phyloP scores from a whole-genome alignment of 106 monocot species.

The Allium fistulosum region DNA sequence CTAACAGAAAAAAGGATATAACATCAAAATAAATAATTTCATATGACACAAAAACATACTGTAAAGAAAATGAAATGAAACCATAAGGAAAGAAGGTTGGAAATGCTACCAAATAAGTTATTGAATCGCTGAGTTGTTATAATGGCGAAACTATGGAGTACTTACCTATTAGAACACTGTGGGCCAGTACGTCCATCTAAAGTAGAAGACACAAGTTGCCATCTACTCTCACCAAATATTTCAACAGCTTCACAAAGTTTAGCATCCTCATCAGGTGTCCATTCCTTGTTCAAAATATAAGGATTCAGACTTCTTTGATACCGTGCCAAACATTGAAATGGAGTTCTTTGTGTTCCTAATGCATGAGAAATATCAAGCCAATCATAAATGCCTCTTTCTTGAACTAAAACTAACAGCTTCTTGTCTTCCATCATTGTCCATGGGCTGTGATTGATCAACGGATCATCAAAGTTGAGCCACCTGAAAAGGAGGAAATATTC shows the following conservation, averaged over 20 bases:
- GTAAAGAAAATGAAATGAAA: no score
- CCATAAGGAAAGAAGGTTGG: no score
- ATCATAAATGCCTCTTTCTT: conserved; percentile 75
- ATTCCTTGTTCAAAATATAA: conserved; percentile 77
- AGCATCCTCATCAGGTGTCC: conserved; percentile 82
- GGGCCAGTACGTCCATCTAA: conserved; percentile 76
- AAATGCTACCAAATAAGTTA: no score
- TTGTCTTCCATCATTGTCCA: conserved; percentile 87
- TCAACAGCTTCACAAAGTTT: conserved; percentile 59
- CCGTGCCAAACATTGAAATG: conserved; percentile 86
- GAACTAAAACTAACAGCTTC: conserved; percentile 68
- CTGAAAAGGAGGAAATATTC: conserved; percentile 17
- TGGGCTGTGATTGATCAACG: conserved; percentile 58
- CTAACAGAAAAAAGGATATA: no score
- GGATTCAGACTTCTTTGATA: conserved; percentile 97
- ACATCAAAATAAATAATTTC: no score
- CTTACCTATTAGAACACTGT: conserved; percentile 93
- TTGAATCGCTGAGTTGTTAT: no score
- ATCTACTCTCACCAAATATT: conserved; percentile 56
- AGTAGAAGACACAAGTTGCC: conserved; percentile 75
- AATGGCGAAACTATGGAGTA: not conserved
- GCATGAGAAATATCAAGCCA: conserved; percentile 74
- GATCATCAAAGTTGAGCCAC: conserved; percentile 94
- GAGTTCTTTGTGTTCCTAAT: conserved; percentile 41
- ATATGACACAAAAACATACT: no score